Evolutionary conservation across 768 basidiomycete species (phyloP).

Genomic region (Chalciporus chontae): DNA sequence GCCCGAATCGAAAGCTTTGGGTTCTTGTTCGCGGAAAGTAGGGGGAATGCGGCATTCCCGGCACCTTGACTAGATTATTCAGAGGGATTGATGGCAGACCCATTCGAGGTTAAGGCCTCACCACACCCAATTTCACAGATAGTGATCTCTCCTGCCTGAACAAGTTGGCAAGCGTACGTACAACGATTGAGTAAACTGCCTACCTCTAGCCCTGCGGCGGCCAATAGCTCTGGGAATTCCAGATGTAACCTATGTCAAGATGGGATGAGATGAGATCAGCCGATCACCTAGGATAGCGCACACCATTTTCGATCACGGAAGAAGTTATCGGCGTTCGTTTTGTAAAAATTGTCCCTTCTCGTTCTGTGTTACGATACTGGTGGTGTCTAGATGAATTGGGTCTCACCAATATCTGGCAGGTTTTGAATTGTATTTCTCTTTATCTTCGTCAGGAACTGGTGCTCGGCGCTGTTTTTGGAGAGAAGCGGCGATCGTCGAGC

Average conservation of each 20-base stretch:
- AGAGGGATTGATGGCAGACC: background rate
- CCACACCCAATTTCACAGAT: slow-evolving; percentile 93
- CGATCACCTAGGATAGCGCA: background rate
- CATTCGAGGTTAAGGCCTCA: slow-evolving; percentile 29
- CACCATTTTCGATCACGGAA: slow-evolving; percentile 94
- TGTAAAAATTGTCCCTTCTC: slow-evolving; percentile 91
- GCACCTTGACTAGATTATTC: slow-evolving; percentile 54
- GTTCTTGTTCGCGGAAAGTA: slow-evolving; percentile 81
- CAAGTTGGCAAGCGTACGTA: slow-evolving; percentile 1
- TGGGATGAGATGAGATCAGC: background rate
- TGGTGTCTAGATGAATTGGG: slow-evolving; percentile 23
- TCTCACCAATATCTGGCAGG: slow-evolving; percentile 70
- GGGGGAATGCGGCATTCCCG: slow-evolving; percentile 92
- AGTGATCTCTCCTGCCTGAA: slow-evolving; percentile 69
- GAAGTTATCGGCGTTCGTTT: slow-evolving; percentile 79
- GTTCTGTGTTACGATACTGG: slow-evolving; percentile 21
- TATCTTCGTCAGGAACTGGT: slow-evolving; percentile 74
- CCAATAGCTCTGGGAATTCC: slow-evolving; percentile 90
- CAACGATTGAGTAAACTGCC: slow-evolving; percentile 8
- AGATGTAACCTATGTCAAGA: slow-evolving; percentile 63
- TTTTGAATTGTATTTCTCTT: slow-evolving; percentile 65
- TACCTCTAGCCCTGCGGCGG: slow-evolving; percentile 65
- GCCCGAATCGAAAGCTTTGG: slow-evolving; percentile 70
- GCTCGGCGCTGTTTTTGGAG: slow-evolving; percentile 64
- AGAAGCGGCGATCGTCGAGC: slow-evolving; percentile 64